Base-by-base conservation (phyloP, 306 rosid species). In the Rosa multiflora region DNA sequence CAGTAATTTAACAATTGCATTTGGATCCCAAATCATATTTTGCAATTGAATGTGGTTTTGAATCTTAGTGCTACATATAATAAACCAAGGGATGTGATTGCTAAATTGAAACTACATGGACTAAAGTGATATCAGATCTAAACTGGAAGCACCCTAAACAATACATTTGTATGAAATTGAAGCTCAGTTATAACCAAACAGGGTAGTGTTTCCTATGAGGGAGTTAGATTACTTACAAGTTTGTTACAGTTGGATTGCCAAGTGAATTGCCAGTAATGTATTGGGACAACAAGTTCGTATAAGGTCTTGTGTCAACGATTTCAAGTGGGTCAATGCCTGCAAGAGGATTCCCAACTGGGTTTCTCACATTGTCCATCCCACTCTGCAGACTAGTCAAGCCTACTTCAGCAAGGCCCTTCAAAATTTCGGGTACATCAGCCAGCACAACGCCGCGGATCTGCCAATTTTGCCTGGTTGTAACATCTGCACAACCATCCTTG, bases 281-380 rank as follows among this genome's bases (percentile, higher is more conserved):
- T 20, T 95, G 98, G 14, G 99, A 92, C 17, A 92, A 67, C 90
- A 92, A 92, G 70, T 92, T 88, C 23, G 88, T 88, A 76, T 91
- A 92, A 69, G 98, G 97, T 20, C 99, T 66, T 0, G 98, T 95
- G 49, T 95, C 97, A 40, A 92, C 86, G 76, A 95, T 92, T 88
- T 95, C 99, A 21, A 79, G 69, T 0, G 96, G 97, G 46, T 95
- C 99, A 80, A 92, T 79, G 43, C 99, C 99, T 1, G 98, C 99
- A 84, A 95, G 88, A 66, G 99, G 99, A 81, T 91, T 95, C 11
- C 99, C 99, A 11, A 92, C 99, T 21, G 99, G 97, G 90, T 95
- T 95, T 83, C 99, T 85, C 15, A 95, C 99, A 74, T 95, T 95
- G 88, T 95, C 99, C 99, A 95, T 95, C 52, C 99, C 99, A 87